Conservation (phyloP, 495 filamentous ascomycete genomes). For the Haplographium delicatum region DNA sequence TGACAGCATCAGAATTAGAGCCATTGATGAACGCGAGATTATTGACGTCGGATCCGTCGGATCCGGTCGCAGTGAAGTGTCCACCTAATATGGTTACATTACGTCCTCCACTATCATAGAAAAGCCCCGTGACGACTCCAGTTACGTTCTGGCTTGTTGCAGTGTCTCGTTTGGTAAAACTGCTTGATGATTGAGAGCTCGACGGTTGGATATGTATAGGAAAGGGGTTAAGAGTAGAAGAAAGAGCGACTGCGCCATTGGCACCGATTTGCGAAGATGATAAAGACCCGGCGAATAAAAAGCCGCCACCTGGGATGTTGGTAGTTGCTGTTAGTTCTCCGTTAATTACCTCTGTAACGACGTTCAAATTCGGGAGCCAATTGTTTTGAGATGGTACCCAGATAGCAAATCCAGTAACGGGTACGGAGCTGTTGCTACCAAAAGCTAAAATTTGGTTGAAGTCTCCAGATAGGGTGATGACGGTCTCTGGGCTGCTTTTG, state of each 20-base stretch:
- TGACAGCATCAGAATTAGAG: conserved; percentile 52
- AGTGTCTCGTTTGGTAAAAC: conserved; percentile 53
- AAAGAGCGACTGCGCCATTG: conserved; percentile 62
- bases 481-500: conserved; percentile 59
- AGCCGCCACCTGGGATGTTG: conserved; percentile 52
- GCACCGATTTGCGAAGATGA: conserved; percentile 62
- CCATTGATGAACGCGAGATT: conserved; percentile 73
- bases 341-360: conserved; percentile 56
- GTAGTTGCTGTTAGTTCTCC: conserved; percentile 68
- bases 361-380: conserved; percentile 80
- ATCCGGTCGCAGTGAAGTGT: conserved; percentile 69
- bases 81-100: conserved; percentile 89
- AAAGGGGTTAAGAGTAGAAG: conserved; percentile 47
- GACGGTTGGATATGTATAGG: conserved; percentile 54
- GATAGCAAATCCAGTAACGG: conserved; percentile 72
- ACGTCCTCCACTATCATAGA: conserved; percentile 59
- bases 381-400: conserved; percentile 90
- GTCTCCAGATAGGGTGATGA: conserved; percentile 73
- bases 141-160: conserved; percentile 40
- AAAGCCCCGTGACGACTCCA: conserved; percentile 70
- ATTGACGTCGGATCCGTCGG: conserved; percentile 63
- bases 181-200: conserved; percentile 25
- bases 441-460: conserved; percentile 70
- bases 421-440: conserved; percentile 50
- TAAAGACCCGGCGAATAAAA: conserved; percentile 74